Base-by-base conservation (phyloP, 2,329 filamentous ascomycete genomes). In the Fusarium albidum region DNA sequence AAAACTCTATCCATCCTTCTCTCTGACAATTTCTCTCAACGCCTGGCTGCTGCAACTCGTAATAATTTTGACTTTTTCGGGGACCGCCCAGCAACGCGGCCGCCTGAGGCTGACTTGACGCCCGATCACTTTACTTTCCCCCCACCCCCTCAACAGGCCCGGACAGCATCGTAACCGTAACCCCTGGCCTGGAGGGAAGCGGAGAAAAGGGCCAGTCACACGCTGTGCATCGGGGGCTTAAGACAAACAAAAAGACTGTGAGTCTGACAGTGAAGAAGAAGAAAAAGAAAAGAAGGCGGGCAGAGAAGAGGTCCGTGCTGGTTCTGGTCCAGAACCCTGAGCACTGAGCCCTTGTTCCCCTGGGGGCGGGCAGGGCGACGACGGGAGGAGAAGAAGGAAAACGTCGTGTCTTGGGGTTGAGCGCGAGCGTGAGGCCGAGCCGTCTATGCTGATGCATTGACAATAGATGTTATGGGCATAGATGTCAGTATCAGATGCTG, bases 381-480 rank as follows among this genome's bases (percentile, higher is more conserved):
- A 43, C 15, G 34, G 39, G 27, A 15, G 17, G 4, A 21, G 27
- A 17, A 33, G 14, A 49, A 49, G 46, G n/a, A n/a, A n/a, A n/a
- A n/a, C n/a, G n/a, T n/a, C 44, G 55, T 46, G 59, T 59, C 17
- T 26, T 21, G 21, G 7, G 7, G 4, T 41, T 27, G 11, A 31
- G 40, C 44, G 45, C 42, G 39, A 62, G 37, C 39, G 37, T 48
- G 55, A 60, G 39, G 40, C 12, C 49, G 43, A 61, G 59, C 17
- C n/a, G 32, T 18, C 28, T 25, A 25, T 27, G 12, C 48, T n/a
- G n/a, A n/a, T n/a, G n/a, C n/a, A n/a, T n/a, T n/a, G n/a, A n/a
- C n/a, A n/a, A n/a, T n/a, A n/a, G n/a, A n/a, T n/a, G n/a, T n/a
- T n/a, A n/a, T n/a, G n/a, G n/a, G n/a, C n/a, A n/a, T n/a, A 26